Base-by-base conservation (phyloP, 2,329 filamentous ascomycete genomes). In the Stachybotrys echinatus region DNA sequence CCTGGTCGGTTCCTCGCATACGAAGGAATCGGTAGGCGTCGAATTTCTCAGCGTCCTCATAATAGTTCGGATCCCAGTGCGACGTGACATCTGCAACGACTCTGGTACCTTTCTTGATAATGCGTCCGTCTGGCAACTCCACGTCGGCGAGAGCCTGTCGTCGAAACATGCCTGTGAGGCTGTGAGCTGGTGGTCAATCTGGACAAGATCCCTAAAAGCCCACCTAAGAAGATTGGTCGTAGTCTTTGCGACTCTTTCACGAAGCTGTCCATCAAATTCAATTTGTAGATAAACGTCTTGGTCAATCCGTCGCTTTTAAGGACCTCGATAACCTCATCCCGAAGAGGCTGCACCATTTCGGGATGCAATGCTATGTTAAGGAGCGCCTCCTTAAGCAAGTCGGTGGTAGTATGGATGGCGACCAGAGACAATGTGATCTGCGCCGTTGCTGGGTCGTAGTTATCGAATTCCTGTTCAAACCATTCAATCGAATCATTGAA, bases 401-500 rank as follows among this genome's bases (percentile, higher is more conserved):
- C 58, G n/a, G 71, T 69, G 0, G 78, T 79, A 2, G 77, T 81
- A 61, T 81, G 77, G 39, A 80, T 78, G 14, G 76, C 74, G 2
- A 75, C 77, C 47, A 78, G 72, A 3, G 69, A 66, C 31, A 65
- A 61, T 5, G n/a, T 20, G 10, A 61, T 42, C 52, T 61, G 58
- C 6, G 42, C 22, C 12, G 48, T 21, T 20, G 50, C 52, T 6
- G 48, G 43, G 42, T 59, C 57, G 12, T 52, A 49, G 8, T 22
- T 31, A 1, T 37, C 10, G 20, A 76, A 75, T 45, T 71, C 67
- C 18, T 70, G 66, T 52, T 81, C 77, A 50, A 72, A 69, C 79
- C 79, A 83, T 17, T 73, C 78, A 44, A 81, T 63, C 55, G 75
- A 77, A n/a, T 12, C 19, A 23, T 10, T 8, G 64, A 58, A 12